phyloP scores from a whole-genome alignment of 441 rosid species.

The Raphanus hybrid region DNA sequence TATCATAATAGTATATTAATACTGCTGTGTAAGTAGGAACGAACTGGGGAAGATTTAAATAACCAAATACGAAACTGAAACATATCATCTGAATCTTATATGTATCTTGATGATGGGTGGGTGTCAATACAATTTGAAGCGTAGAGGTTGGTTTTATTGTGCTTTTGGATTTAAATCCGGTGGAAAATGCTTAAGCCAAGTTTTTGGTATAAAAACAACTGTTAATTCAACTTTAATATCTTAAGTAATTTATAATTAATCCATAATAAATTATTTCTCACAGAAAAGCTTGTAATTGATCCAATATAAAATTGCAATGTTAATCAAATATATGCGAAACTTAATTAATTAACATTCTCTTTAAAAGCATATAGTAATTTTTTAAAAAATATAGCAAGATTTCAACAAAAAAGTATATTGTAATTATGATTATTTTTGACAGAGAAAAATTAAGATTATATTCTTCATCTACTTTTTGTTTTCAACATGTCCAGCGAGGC shows the following conservation, averaged over 20 bases:
- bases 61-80: neutral
- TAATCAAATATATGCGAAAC: neutral
- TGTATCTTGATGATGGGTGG: neutral
- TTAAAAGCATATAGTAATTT: neutral
- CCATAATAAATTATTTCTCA: neutral
- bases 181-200: neutral
- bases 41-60: neutral
- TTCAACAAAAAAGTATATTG: neutral
- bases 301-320: neutral
- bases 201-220: neutral
- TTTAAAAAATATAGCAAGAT: neutral
- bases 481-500: conserved; percentile 18
- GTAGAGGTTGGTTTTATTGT: neutral
- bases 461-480: conserved; percentile 1
- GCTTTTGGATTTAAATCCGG: neutral
- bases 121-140: neutral
- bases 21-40: neutral
- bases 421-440: too few relatives aligned
- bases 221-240: neutral
- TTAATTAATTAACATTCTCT: conserved; percentile 1
- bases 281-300: neutral
- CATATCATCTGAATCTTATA: neutral
- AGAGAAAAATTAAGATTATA: too few relatives aligned
- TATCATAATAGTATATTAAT: too few relatives aligned
- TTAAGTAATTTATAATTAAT: neutral